Evolutionary conservation across 108 stramenopile genomes (phyloP).

Genomic region (Epithemia pelagica): DNA sequence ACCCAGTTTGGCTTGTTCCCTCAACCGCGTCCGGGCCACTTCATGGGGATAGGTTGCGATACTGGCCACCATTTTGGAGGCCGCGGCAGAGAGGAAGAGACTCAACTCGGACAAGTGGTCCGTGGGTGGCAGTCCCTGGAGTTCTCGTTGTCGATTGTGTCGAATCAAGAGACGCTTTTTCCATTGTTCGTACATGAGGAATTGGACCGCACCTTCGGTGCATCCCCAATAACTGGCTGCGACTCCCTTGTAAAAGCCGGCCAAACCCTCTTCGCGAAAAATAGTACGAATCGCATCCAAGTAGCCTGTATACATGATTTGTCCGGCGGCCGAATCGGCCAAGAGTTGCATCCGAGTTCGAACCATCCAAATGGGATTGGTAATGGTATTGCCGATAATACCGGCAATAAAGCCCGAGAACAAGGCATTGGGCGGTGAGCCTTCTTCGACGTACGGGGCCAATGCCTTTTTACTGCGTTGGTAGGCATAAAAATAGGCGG

Average conservation of each 20-base stretch:
- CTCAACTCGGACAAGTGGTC: constrained; percentile 55
- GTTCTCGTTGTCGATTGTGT: constrained; percentile 40
- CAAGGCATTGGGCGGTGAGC: constrained; percentile 53
- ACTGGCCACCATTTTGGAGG: constrained; percentile 75
- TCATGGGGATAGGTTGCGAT: constrained; percentile 92
- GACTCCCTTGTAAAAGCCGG: constrained; percentile 87
- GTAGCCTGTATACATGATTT: constrained; percentile 68
- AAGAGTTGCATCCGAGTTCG: constrained; percentile 85
- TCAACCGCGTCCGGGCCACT: constrained; percentile 85
- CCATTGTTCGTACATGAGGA: constrained; percentile 87
- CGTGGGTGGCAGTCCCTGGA: constrained; percentile 45
- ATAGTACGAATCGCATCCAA: constrained; percentile 72
- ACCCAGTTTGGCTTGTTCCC: constrained; percentile 85
- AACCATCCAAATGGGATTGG: constrained; percentile 95
- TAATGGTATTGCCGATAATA: constrained; percentile 71
- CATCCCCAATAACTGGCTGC: constrained; percentile 92
- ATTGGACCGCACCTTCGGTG: constrained; percentile 84
- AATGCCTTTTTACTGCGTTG: constrained; percentile 49
- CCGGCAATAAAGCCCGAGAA: constrained; percentile 59
- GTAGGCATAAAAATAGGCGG: constrained; percentile 86
- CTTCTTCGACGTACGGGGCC: constrained; percentile 45
- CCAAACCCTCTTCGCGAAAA: constrained; percentile 68
- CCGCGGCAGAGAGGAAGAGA: constrained; percentile 74
- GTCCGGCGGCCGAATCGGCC: constrained; percentile 70
- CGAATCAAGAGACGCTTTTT: constrained; percentile 54